Conservation (phyloP, 2,329 filamentous ascomycete genomes). For the Fusarium abutilonis region DNA sequence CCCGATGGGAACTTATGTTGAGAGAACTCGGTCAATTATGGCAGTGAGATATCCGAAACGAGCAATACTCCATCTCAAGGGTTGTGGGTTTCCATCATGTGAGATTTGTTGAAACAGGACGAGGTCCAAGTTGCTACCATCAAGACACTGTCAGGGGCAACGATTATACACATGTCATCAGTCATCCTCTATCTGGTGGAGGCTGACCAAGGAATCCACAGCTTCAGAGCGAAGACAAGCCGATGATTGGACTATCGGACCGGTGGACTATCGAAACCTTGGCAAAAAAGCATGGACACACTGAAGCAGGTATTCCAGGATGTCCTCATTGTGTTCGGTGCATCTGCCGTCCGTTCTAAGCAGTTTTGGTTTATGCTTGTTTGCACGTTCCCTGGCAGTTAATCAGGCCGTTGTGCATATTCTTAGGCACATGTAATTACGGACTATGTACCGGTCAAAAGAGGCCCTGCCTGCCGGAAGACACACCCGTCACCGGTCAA, state of each 20-base stretch:
- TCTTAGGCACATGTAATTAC: conserved; percentile 7
- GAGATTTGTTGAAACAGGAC: conserved; percentile 12
- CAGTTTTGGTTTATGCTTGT: conserved; percentile 36
- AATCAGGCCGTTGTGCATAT: conserved; percentile 18
- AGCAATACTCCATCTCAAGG: not conserved
- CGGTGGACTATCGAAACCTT: not conserved
- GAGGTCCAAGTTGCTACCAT: not conserved
- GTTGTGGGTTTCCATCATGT: conserved; percentile 10
- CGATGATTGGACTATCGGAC: not conserved
- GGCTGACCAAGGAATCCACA: not conserved
- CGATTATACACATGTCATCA: not conserved
- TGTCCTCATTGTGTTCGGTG: not conserved
- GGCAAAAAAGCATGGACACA: conserved; percentile 1
- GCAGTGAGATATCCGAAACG: not conserved
- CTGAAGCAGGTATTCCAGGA: not conserved
- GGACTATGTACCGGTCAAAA: conserved; percentile 22
- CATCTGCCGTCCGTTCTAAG: conserved; percentile 15
- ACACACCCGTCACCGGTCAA: conserved; percentile 34
- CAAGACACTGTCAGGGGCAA: conserved; percentile 1
- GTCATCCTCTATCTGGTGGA: not conserved
- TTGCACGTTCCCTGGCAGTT: conserved; percentile 13
- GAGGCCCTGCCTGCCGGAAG: conserved; percentile 28
- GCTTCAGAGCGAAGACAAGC: not conserved
- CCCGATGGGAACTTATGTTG: conserved; percentile 26
- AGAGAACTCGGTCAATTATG: conserved; percentile 6